Evolutionary conservation across 2,329 filamentous ascomycete genomes (phyloP).

Genomic region (Scopulariopsis brevicaulis): DNA sequence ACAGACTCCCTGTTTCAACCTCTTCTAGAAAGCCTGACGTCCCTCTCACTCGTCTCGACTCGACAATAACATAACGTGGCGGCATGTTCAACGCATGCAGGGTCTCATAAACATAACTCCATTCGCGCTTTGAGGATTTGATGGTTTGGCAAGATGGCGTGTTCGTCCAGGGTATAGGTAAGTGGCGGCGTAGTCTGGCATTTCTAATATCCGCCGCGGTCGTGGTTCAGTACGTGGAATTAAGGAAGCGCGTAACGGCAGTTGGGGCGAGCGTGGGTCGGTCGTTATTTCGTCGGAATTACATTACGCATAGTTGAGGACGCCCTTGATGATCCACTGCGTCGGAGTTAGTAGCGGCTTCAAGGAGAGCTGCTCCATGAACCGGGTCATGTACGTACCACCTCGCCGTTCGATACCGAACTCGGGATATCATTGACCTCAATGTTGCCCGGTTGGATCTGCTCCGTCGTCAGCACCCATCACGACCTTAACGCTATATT

Average conservation of each 20-base stretch:
- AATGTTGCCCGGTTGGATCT: conserved; percentile 71
- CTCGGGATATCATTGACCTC: conserved; percentile 66
- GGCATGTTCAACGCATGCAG: no score
- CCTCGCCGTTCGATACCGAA: conserved; percentile 75
- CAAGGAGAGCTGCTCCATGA: conserved; percentile 5
- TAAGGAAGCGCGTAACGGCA: background rate
- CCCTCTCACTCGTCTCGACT: background rate
- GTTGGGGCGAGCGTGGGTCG: background rate
- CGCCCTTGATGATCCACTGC: conserved; percentile 54
- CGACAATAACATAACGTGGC: no score
- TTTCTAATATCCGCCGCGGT: background rate
- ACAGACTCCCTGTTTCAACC: background rate
- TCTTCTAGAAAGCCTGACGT: background rate
- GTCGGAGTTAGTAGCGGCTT: background rate
- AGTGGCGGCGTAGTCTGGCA: background rate
- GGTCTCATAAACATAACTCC: no score
- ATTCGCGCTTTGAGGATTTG: background rate
- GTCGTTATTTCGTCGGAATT: background rate
- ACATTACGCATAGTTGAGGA: conserved; percentile 30
- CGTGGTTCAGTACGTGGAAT: background rate
- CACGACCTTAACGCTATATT: background rate
- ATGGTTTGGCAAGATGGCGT: background rate
- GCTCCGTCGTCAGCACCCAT: conserved; percentile 1
- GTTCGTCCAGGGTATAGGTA: no score
- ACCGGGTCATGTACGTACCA: conserved; percentile 32